Base-by-base conservation (phyloP, 495 filamentous ascomycete species). In the Cercophora newfieldiana region DNA sequence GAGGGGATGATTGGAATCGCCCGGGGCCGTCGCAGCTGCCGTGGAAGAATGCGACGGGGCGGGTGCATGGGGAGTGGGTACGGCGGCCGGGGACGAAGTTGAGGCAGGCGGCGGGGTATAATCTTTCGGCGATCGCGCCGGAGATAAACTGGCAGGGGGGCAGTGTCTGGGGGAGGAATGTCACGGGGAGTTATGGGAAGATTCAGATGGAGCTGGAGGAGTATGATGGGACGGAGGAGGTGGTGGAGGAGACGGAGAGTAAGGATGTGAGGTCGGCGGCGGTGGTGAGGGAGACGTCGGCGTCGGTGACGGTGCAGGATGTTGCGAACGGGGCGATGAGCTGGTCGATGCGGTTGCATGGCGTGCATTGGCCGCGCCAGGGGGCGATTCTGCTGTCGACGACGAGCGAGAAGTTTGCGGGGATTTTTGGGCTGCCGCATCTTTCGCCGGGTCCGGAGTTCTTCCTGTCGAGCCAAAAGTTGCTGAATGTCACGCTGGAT, bases 351-450 rank as follows among this genome's bases (percentile, higher is more conserved):
- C 83, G 83, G 25, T 76, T 97, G 47, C 86, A 90, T 70, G 95
- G 95, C 21, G 84, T 95, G 4, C 94, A 97, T 80, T 94, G 91
- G 79, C 87, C 89, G 26, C 80, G 85, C 26, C 83, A 87, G 54
- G 95, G 95, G 3, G 82, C 85, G 5, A 88, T 96, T 49, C 76
- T 97, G 18, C 74, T 97, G 59, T 91, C 88, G 7, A 97, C 95
- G 0, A 92, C 93, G 14, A 96, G 91, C 71, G 91, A 96, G 74
- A 97, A 96, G 79, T 97, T 93, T 73, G 84, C 88, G 22, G 95
- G 95, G 44, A 86, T 97, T 30, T 96, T 97, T 73, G 87, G 89
- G 24, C 77, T 98, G 65, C 94, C 95, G 22, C 92, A 98, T 77
- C 85, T 99, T 29, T 80, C 89, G 7, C 82, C 91, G 16, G 88